Evolutionary conservation across 73 alveolate genomes (phyloP).

Genomic region (Durusdinium trenchii): DNA sequence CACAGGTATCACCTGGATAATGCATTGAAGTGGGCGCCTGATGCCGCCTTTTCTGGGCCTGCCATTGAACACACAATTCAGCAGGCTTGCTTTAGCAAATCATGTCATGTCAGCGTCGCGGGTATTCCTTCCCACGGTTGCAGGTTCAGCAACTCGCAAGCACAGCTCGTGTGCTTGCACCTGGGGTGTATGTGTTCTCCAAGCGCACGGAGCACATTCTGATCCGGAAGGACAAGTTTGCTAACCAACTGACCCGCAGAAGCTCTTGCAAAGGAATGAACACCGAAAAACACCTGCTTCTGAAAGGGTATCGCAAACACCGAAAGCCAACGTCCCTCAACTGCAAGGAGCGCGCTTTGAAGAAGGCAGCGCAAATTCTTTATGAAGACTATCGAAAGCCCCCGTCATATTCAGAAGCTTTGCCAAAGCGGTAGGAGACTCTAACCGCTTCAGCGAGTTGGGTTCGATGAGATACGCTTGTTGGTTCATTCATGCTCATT

Average conservation of each 20-base stretch:
- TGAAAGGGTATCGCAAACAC: too few relatives aligned
- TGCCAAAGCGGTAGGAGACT: background rate
- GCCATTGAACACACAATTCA: constrained; percentile 53
- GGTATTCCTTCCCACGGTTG: background rate
- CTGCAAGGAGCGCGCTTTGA: constrained; percentile 42
- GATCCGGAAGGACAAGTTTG: constrained; percentile 27
- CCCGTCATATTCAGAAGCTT: background rate
- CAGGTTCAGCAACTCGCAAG: constrained; percentile 80
- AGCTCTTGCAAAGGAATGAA: too few relatives aligned
- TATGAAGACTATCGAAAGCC: constrained; percentile 7
- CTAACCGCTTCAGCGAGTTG: background rate
- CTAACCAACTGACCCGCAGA: background rate
- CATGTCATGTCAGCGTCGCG: too few relatives aligned
- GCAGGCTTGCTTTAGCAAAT: too few relatives aligned
- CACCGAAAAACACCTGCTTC: too few relatives aligned
- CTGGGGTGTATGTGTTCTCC: constrained; percentile 73
- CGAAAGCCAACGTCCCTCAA: background rate
- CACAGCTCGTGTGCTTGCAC: constrained; percentile 86
- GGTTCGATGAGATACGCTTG: background rate
- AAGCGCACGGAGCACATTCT: constrained; percentile 81
- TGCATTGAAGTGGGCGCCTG: constrained; percentile 83
- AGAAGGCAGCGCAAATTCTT: constrained; percentile 19
- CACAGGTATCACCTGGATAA: constrained; percentile 75
- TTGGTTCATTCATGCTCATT: background rate
- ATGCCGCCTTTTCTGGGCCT: constrained; percentile 6